phyloP scores from a whole-genome alignment of 176 grass and related monocot species.

The Bromus sterilis region DNA sequence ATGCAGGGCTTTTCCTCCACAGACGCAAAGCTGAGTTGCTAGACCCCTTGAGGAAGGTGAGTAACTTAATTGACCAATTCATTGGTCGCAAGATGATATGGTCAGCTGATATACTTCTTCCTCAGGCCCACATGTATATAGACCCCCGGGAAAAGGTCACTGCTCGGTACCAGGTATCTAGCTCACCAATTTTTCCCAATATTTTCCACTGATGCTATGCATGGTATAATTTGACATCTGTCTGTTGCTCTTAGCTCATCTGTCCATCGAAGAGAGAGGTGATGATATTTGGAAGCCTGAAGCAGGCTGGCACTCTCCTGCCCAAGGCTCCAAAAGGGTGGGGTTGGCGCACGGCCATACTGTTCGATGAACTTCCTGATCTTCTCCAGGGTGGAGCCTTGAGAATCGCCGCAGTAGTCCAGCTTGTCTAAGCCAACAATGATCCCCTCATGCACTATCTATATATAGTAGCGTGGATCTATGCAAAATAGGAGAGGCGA shows the following conservation, averaged over 20 bases:
- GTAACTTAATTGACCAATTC: conserved; percentile 16
- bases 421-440: conserved; percentile 51
- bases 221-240: neutral
- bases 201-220: neutral
- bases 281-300: conserved; percentile 89
- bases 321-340: conserved; percentile 96
- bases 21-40: conserved; percentile 80
- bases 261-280: conserved; percentile 93
- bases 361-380: conserved; percentile 84
- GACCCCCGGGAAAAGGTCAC: conserved; percentile 94
- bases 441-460: neutral
- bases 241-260: conserved; percentile 58
- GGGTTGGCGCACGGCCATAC: conserved; percentile 95
- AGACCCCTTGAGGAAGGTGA: conserved; percentile 81
- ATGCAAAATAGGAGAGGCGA: neutral
- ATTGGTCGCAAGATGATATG: neutral
- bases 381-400: conserved; percentile 85
- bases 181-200: neutral
- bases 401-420: conserved; percentile 76
- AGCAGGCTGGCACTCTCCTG: conserved; percentile 86
- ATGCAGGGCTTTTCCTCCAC: conserved; percentile 91
- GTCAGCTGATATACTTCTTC: conserved; percentile 5
- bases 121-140: conserved; percentile 70
- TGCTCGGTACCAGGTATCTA: conserved; percentile 83
- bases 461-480: neutral